Percentiles rank a stretch among this genome's conserved stretches.
phyloP scores from a whole-genome alignment of 768 basidiomycete genomes.

The Pleurotus citrinopileatus region DNA sequence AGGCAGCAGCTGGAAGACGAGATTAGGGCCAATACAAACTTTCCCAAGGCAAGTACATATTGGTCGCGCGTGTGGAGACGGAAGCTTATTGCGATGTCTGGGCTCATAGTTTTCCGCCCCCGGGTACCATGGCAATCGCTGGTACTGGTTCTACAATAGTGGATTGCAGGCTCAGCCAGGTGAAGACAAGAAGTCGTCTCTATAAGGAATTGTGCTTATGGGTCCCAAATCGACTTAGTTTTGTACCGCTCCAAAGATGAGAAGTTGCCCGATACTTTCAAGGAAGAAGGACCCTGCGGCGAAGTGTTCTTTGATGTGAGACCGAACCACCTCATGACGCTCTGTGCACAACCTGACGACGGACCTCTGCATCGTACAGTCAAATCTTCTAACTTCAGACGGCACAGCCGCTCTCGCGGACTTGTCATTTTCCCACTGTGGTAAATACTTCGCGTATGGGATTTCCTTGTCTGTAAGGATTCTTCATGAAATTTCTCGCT shows the following conservation, averaged over 20 bases:
- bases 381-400: constrained; percentile 70
- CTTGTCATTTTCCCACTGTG: constrained; percentile 61
- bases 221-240: constrained; percentile 32
- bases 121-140: constrained; percentile 58
- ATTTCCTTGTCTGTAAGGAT: constrained; percentile 63
- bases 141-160: constrained; percentile 82
- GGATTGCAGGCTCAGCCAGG: constrained; percentile 70
- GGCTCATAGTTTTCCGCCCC: constrained; percentile 66
- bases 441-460: constrained; percentile 76
- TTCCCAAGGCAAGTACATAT: constrained; percentile 33
- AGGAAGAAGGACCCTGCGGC: constrained; percentile 40
- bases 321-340: background rate
- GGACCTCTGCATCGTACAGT: constrained; percentile 31
- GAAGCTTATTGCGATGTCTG: background rate
- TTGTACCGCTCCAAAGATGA: constrained; percentile 57
- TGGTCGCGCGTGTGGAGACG: background rate
- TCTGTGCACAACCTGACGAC: background rate
- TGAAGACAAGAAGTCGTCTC: constrained; percentile 25
- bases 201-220: constrained; percentile 5
- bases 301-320: constrained; percentile 81
- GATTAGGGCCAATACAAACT: constrained; percentile 45
- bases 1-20: constrained; percentile 53
- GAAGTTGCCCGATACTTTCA: constrained; percentile 51
- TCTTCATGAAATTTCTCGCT: background rate
- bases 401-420: constrained; percentile 65